These are phyloP conservation scores for Annulohypoxylon bovei DNA, from an alignment of 495 filamentous ascomycete species.

Conservation along the genomic window DNA sequence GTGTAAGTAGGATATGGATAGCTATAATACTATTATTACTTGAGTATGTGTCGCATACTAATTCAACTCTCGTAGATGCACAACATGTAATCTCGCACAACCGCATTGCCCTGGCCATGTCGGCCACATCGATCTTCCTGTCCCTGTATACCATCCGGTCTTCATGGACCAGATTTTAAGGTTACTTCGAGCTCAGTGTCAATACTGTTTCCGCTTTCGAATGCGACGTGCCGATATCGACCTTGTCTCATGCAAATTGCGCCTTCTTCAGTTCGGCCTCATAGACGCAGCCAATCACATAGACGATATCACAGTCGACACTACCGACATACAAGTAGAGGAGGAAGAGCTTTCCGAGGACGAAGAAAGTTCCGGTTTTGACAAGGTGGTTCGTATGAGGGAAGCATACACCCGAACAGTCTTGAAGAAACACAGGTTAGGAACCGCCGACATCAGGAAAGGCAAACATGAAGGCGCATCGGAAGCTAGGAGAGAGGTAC, in stretches of 20 bases:
- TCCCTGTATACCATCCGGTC: constrained; percentile 90
- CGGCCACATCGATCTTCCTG: constrained; percentile 94
- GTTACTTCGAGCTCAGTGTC: constrained; percentile 84
- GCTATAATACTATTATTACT: not conserved
- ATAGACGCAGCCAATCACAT: constrained; percentile 76
- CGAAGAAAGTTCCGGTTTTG: constrained; percentile 41
- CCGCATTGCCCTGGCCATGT: constrained; percentile 89
- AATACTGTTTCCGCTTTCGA: constrained; percentile 86
- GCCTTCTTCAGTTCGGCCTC: constrained; percentile 84
- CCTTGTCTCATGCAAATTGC: constrained; percentile 83
- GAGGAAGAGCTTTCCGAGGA: constrained; percentile 43
- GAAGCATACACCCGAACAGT: constrained; percentile 74
- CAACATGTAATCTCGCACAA: constrained; percentile 83
- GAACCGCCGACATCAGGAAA: constrained; percentile 62
- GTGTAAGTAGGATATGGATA: constrained; percentile 64
- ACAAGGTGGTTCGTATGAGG: constrained; percentile 68
- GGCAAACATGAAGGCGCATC: constrained; percentile 83
- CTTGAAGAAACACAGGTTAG: constrained; percentile 64
- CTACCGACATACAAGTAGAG: constrained; percentile 39
- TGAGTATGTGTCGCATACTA: constrained; percentile 15
- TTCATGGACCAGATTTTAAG: constrained; percentile 91
- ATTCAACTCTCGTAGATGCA: constrained; percentile 69
- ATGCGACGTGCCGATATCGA: constrained; percentile 77
- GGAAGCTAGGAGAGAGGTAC: constrained; percentile 74
- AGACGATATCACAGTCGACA: constrained; percentile 58